Base-by-base conservation (phyloP, 2,329 filamentous ascomycete species). In the Colletotrichum endophyticum region DNA sequence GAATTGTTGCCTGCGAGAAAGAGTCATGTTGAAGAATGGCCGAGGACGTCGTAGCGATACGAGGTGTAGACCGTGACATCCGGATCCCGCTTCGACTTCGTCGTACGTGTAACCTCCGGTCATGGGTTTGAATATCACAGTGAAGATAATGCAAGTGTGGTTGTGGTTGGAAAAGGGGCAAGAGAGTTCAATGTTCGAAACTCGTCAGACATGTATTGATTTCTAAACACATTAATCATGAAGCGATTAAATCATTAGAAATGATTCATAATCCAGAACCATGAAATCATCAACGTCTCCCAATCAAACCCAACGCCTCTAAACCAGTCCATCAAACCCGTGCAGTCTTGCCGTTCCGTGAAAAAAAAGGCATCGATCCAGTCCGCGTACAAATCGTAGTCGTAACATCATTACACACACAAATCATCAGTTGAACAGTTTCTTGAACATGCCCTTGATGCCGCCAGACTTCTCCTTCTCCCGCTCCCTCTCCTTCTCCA, bases 361-460 rank as follows among this genome's bases (percentile, higher is more conserved):
- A 2, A n/a, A 68, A 44, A 44, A 15, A 64, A n/a, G 36, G 36
- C 39, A 44, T 77, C 62, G 19, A 80, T 83, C 81, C 30, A 22
- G 25, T 89, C 81, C 59, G 79, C 84, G 72, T 87, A 84, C 72
- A 85, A 27, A 22, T 77, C 39, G 39, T 73, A 63, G 61, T 64
- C 73, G 34, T 76, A 73, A 44, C 27, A 73, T 73, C 73, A 66
- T 73, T 77, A 77, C 72, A 66, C 64, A 63, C 44, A 53, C 25
- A 28, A 36, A 28, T 69, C 71, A 73, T 61, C 73, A 84, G n/a
- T 78, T 80, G 72, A 87, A 86, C 12, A 87, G 36, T 76, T 82
- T 84, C 81, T 84, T 87, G 49, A 86, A 81, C n/a, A 82, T 79
- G 11, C 81, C 83, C 75, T 82, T 83, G 70, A 87, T 72, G 2